Conservation (phyloP, 148 eudicot species). For the Rhododendron vialii region DNA sequence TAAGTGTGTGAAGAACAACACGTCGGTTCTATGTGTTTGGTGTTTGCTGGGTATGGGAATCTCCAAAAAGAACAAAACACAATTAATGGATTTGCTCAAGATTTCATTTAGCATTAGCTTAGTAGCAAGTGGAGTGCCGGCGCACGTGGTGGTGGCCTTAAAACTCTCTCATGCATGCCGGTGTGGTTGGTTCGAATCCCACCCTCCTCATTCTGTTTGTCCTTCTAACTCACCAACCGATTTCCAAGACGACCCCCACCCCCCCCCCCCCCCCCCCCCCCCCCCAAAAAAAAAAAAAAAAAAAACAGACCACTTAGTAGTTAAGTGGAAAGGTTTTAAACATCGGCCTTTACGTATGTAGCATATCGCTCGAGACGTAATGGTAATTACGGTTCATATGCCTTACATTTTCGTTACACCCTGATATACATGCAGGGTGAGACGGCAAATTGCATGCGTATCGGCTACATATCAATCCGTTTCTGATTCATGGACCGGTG, state of each 20-base stretch:
- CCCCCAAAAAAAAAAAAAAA: too few relatives aligned
- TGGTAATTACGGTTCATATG: too few relatives aligned
- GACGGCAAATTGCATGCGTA: too few relatives aligned
- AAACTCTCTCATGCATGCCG: not conserved
- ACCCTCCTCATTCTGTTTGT: not conserved
- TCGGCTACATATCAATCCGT: too few relatives aligned
- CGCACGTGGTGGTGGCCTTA: not conserved
- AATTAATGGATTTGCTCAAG: not conserved
- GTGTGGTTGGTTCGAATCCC: not conserved
- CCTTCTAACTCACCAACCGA: not conserved
- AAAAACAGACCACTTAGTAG: not conserved
- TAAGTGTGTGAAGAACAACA: conserved; percentile 12
- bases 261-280: too few relatives aligned
- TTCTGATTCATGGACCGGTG: too few relatives aligned
- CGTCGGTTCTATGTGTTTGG: conserved; percentile 1
- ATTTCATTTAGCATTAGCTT: not conserved
- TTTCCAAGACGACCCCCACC: not conserved
- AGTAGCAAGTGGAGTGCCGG: not conserved
- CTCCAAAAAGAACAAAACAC: not conserved
- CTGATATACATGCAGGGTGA: too few relatives aligned
- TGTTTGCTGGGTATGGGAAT: not conserved
- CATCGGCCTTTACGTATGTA: too few relatives aligned
- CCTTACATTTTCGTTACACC: too few relatives aligned
- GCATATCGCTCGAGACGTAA: too few relatives aligned
- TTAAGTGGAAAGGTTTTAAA: too few relatives aligned